Conservation (phyloP, 805 yeast genomes). For the Candida coquimbonensis region DNA sequence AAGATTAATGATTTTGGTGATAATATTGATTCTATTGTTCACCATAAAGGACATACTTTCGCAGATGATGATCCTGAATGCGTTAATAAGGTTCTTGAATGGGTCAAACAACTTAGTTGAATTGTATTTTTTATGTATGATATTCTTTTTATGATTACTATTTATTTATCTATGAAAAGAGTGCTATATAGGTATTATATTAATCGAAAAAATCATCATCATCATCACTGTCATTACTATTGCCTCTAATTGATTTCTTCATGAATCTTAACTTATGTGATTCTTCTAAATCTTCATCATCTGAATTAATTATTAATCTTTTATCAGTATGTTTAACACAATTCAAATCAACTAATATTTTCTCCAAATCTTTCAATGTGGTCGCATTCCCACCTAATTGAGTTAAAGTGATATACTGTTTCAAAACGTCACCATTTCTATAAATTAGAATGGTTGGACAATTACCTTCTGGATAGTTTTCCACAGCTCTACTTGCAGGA, state of each 20-base stretch:
- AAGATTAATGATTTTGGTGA: constrained; percentile 2
- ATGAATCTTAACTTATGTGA: constrained; percentile 46
- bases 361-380: constrained; percentile 61
- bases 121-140: neutral
- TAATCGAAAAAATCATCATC: constrained; percentile 45
- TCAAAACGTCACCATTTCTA: constrained; percentile 67
- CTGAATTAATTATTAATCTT: constrained; percentile 54
- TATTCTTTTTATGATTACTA: neutral
- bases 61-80: constrained; percentile 7
- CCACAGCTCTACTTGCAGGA: constrained; percentile 85
- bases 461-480: constrained; percentile 81
- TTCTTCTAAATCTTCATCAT: constrained; percentile 55
- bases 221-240: constrained; percentile 34
- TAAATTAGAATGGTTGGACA: constrained; percentile 89
- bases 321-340: constrained; percentile 64
- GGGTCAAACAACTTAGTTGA: constrained; percentile 6
- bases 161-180: too few species aligned
- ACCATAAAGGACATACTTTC: constrained; percentile 9
- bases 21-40: neutral
- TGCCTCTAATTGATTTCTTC: constrained; percentile 45
- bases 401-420: constrained; percentile 74
- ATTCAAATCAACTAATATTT: constrained; percentile 55
- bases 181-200: neutral
- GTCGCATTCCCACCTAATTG: constrained; percentile 83
- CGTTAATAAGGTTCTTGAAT: constrained; percentile 1